Base-by-base conservation (phyloP, 2,329 filamentous ascomycete genomes). In the Epichloe baconii region DNA sequence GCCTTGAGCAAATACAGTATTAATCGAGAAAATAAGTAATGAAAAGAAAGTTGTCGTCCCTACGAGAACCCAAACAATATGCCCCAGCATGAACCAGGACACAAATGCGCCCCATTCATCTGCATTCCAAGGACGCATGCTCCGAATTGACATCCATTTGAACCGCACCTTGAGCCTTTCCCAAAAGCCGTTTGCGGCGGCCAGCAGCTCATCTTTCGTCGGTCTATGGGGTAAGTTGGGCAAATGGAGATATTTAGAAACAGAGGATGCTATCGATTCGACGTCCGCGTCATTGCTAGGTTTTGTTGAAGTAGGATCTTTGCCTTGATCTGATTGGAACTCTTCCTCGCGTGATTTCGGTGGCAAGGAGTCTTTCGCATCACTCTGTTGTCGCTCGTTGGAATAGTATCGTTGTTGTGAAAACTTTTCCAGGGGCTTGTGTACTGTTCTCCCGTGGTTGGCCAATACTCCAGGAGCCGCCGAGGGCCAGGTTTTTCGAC, bases 31-130 rank as follows among this genome's bases (percentile, higher is more conserved):
- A 50, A 98, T 95, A 17, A 91, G 71, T 51, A 97, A 72, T 5
- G 91, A 96, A 67, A 97, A 89, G 68, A 98, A 98, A 0, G 93
- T 97, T 0, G 93, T 98, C 0, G 93, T 98, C 50, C 93, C 93
- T 34, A 97, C 77, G n/a, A 97, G 77, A 59, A 98, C 80, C 93
- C 93, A 98, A 11, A 95, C 79, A 8, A 98, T 74, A 67, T 98
- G 93, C 0, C 91, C 93, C 50, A 96, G 76, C 55, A 97, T 78
- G 55, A 98, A 85, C 91, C 91, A 97, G 2, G 93, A 97, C 49
- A 77, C 81, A 56, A 98, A 91, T 4, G 93, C 93, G 44, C 89
- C 87, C 74, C 95, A 96, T 70, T 98, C 93, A 66, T 98, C 93
- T 21, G 85, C 79, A 66, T 95, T 98, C 80, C 93, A 98, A 0